Conservation (phyloP, 331 rosid genomes). For the Rosa hybrid region DNA sequence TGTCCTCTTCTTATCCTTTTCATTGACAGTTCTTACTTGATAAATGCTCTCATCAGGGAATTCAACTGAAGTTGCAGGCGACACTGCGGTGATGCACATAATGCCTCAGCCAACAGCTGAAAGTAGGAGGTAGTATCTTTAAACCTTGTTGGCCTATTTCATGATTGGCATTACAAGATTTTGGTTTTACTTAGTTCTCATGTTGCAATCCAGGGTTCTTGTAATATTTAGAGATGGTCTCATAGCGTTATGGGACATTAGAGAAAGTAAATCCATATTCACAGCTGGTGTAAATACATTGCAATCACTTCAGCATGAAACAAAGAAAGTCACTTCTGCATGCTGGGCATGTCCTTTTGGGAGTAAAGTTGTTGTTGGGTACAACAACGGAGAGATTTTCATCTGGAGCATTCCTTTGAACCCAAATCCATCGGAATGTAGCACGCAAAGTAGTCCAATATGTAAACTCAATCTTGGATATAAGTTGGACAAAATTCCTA, state of each 20-base stretch:
- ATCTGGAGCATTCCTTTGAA: slow-evolving; percentile 71
- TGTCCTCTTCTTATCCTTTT: neutral
- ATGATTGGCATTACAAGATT: neutral
- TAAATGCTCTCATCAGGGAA: slow-evolving; percentile 49
- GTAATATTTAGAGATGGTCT: slow-evolving; percentile 65
- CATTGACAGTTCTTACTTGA: slow-evolving; percentile 2
- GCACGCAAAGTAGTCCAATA: slow-evolving; percentile 51
- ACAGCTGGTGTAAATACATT: slow-evolving; percentile 58
- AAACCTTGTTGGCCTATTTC: slow-evolving; percentile 16
- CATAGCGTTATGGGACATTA: slow-evolving; percentile 65
- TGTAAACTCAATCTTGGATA: slow-evolving; percentile 81
- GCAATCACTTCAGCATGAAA: slow-evolving; percentile 53
- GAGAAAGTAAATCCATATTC: slow-evolving; percentile 60
- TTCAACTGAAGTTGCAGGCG: slow-evolving; percentile 47
- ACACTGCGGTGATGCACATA: slow-evolving; percentile 48
- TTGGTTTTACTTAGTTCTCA: slow-evolving; percentile 9
- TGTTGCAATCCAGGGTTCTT: slow-evolving; percentile 58
- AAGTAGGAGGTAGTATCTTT: slow-evolving; percentile 63
- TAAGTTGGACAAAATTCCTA: slow-evolving; percentile 68
- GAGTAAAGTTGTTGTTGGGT: slow-evolving; percentile 79
- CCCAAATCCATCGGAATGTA: slow-evolving; percentile 36
- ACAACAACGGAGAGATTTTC: slow-evolving; percentile 81
- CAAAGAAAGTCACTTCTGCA: slow-evolving; percentile 76
- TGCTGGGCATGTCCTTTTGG: slow-evolving; percentile 93
- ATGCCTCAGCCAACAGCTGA: slow-evolving; percentile 81